Evolutionary conservation across 2,329 filamentous ascomycete species (phyloP), one percentile per base, ranked within the genome.

Genomic region (Pestalotiopsis sp.): DNA sequence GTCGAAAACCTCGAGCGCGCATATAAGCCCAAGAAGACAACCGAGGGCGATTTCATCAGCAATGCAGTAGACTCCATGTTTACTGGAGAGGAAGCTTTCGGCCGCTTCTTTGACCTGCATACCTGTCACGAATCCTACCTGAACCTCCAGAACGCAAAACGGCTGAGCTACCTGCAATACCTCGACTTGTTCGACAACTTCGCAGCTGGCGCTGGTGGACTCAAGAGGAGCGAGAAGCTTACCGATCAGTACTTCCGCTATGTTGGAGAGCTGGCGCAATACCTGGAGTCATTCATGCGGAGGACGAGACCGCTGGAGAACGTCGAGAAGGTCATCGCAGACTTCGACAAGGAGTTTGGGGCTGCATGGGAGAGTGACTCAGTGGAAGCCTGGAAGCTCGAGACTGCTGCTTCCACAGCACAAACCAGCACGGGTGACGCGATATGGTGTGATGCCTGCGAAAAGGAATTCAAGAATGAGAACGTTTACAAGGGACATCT

Each of bases 181-280:
- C 89, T 99, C 52, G 93, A 97, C 73, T 82, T 90, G 1, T 98
- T 99, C 79, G 96, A 99, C 81, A 89, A 90, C 72, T 98, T 99
- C 78, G 86, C 90, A 1, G 87, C 91, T 0, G 92, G 92, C 4
- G 86, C 91, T 63, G 88, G 92, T 64, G 91, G 91, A 13, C 86
- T 97, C 72, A 95, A 93, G 78, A 87, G 93, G 65, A 83, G 86
- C 38, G 93, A 97, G 77, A 99, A 98, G 83, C 83, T 97, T 80
- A 97, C 93, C 0, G 95, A 98, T 74, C 89, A 92, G 74, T 99
- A 98, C 80, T 97, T 98, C 81, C 89, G 89, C 72, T 99, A 99
- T 77, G 88, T 98, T 12, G 91, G 91, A 57, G 89, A 92, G 49
- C 83, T 99, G 68, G 91, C 92, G 67, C 85, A 88, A 23, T 98